Evolutionary conservation across 2,329 filamentous ascomycete genomes (phyloP).

Genomic region (Gliomastix tumulicola): DNA sequence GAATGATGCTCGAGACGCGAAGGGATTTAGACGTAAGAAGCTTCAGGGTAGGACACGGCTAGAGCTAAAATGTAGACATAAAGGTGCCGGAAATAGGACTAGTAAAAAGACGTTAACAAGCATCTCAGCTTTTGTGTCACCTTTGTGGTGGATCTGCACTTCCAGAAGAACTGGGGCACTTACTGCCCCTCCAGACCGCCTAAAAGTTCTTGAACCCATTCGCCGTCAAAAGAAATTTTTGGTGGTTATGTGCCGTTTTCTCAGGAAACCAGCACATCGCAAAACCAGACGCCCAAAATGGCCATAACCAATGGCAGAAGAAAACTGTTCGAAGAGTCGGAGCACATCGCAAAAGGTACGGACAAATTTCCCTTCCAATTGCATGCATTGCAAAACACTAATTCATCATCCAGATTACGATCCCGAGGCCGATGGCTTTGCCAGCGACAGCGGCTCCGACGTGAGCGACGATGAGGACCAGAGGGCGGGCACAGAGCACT

Average conservation of each 20-base stretch:
- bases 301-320: no score
- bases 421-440: slow-evolving; percentile 62
- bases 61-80: no score
- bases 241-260: no score
- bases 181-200: slow-evolving; percentile 42
- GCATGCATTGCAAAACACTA: slow-evolving; percentile 3
- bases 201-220: slow-evolving; percentile 34
- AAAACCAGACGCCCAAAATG: slow-evolving; percentile 31
- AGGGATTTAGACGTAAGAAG: no score
- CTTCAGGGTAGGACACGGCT: no score
- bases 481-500: slow-evolving; percentile 74
- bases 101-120: no score
- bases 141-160: no score
- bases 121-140: no score
- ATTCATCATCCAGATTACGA: slow-evolving; percentile 58
- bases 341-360: slow-evolving; percentile 55
- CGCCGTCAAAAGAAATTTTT: neutral
- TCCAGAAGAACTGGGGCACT: no score
- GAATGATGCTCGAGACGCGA: no score
- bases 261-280: no score
- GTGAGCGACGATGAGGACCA: slow-evolving; percentile 38
- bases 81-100: no score
- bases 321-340: slow-evolving; percentile 56
- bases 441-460: slow-evolving; percentile 42
- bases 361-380: neutral